These are phyloP conservation scores for Ustilago hordei DNA, from an alignment of 1,284 basidiomycete species.

Conservation along the genomic window DNA sequence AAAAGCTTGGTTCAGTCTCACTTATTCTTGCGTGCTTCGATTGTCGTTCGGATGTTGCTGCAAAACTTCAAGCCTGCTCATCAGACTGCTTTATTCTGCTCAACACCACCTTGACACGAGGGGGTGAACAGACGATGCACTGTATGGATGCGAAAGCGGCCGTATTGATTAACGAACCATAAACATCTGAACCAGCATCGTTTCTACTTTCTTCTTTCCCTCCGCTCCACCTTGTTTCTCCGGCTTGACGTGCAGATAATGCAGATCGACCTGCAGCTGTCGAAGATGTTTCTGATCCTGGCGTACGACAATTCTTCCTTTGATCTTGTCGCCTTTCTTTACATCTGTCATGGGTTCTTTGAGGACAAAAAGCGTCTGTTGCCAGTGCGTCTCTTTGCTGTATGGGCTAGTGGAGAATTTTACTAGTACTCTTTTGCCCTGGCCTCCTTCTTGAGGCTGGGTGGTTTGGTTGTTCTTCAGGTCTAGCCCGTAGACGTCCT, in stretches of 20 bases:
- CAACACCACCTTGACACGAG: too few species aligned
- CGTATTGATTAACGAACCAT: slow-evolving; percentile 74
- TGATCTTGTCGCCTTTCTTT: slow-evolving; percentile 80
- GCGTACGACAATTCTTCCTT: slow-evolving; percentile 83
- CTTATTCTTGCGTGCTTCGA: too few species aligned
- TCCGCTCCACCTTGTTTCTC: background rate
- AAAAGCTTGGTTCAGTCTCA: too few species aligned
- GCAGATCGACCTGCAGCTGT: slow-evolving; percentile 91
- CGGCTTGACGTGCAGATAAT: slow-evolving; percentile 73
- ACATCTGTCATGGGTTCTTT: slow-evolving; percentile 79
- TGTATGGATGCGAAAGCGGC: too few species aligned
- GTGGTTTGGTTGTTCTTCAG: slow-evolving; percentile 78
- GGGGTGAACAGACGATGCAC: too few species aligned
- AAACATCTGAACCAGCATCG: slow-evolving; percentile 78
- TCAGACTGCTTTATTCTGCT: too few species aligned
- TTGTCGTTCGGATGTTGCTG: too few species aligned
- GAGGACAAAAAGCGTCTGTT: slow-evolving; percentile 91
- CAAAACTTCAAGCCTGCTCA: too few species aligned
- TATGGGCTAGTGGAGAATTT: slow-evolving; percentile 92
- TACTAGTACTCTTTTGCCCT: slow-evolving; percentile 72
- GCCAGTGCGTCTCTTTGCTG: slow-evolving; percentile 95
- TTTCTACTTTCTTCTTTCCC: slow-evolving; percentile 29
- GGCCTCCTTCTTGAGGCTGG: background rate
- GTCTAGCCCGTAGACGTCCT: slow-evolving; percentile 78
- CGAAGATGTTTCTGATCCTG: slow-evolving; percentile 86